Evolutionary conservation across 129 eudicot genomes (phyloP), one percentile per base, ranked within the genome.

Genomic region (Pittosporum tobira): DNA sequence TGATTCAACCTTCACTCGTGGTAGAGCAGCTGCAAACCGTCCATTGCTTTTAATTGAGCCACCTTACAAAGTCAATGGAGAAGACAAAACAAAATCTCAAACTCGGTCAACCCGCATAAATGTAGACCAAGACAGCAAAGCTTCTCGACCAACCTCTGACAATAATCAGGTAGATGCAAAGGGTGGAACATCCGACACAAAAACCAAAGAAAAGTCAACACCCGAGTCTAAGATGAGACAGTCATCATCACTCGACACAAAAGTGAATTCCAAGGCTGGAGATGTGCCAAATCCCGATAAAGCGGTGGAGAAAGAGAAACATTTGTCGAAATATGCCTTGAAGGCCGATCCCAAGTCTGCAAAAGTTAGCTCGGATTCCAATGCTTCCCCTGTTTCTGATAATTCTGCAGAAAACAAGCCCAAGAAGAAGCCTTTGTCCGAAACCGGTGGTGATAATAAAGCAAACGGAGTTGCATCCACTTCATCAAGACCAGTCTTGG

Each of bases 11-110:
- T 85, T 69, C 63, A 73, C 78, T 69, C 80, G 80, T 24, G 93
- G 81, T n/a, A 66, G 77, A 24, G 70, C 68, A 42, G 68, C 86
- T n/a, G 38, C 80, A 7, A 73, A 71, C 55, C 95, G 94, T 5
- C 95, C 89, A 6, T 43, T 78, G 57, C 75, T 80, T 18, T 70
- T 90, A n/a, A 73, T 83, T 18, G 97, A 85, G 65, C 88, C 96
- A 7, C 59, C 77, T 65, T 77, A 86, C 77, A 90, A 90, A 75
- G 62, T 82, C 64, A 80, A 80, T 48, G 87, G 88, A 43, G 97
- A 90, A 48, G 95, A 86, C 28, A 80, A 69, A 74, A 60, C 82
- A 22, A 90, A 85, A 85, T 42, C 75, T 62, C 94, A 81, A 72
- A 50, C 71, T 66, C 77, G 73, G 20, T 18, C 73, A 37, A 26